phyloP scores from a whole-genome alignment of 768 basidiomycete species.

The Pisolithus sp. region DNA sequence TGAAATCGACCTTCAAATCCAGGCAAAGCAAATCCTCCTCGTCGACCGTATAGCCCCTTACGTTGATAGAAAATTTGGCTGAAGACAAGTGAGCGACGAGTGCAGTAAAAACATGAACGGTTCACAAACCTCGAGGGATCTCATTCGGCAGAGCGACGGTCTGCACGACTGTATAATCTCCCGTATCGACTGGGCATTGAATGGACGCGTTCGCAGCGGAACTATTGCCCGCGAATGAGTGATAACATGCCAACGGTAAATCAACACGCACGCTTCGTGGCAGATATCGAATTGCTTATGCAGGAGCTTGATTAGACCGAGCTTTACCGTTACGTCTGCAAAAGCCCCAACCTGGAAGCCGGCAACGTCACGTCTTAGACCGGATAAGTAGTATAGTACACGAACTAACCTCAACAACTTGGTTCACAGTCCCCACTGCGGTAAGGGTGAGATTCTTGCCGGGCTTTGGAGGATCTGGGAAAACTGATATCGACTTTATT shows the following conservation, averaged over 20 bases:
- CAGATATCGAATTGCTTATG: slow-evolving; percentile 82
- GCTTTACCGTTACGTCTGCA: slow-evolving; percentile 85
- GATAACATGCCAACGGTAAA: slow-evolving; percentile 1
- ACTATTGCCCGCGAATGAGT: slow-evolving; percentile 32
- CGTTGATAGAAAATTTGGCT: slow-evolving; percentile 81
- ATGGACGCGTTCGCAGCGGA: slow-evolving; percentile 67
- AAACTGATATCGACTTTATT: slow-evolving; percentile 64
- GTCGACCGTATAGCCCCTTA: slow-evolving; percentile 61
- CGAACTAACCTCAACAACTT: slow-evolving; percentile 57
- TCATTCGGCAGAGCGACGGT: slow-evolving; percentile 86
- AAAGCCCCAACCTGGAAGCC: slow-evolving; percentile 74
- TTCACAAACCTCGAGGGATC: slow-evolving; percentile 66
- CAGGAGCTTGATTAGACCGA: slow-evolving; percentile 90
- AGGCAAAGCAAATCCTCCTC: slow-evolving; percentile 80
- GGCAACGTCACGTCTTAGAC: slow-evolving; percentile 8
- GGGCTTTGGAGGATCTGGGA: slow-evolving; percentile 85
- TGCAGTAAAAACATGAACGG: background rate
- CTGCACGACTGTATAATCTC: slow-evolving; percentile 67
- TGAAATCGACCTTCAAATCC: slow-evolving; percentile 73
- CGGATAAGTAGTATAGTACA: background rate
- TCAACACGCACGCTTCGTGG: slow-evolving; percentile 77
- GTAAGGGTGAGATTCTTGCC: slow-evolving; percentile 85
- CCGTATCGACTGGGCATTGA: slow-evolving; percentile 78
- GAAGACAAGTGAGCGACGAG: slow-evolving; percentile 5
- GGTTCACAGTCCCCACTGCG: slow-evolving; percentile 54